Evolutionary conservation across 2,329 filamentous ascomycete species (phyloP).

Genomic region (Aspergillus ustus): DNA sequence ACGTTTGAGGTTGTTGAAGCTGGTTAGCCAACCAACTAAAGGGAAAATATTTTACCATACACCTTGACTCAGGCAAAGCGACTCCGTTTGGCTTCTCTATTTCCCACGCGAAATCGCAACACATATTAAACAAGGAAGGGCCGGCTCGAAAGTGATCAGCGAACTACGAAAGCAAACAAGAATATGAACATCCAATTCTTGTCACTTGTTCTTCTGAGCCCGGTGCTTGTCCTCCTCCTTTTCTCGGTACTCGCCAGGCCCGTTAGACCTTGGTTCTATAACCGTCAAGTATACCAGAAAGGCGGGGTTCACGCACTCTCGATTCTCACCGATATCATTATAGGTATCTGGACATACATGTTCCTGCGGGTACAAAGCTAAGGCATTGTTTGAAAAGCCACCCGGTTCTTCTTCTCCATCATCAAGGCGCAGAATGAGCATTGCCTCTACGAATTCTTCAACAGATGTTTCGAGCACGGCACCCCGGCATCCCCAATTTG

Average conservation of each 20-base stretch:
- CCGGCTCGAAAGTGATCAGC: background rate
- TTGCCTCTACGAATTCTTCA: conserved; percentile 9
- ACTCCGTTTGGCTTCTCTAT: background rate
- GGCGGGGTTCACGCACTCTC: conserved; percentile 3
- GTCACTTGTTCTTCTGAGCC: conserved; percentile 6
- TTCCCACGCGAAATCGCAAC: background rate
- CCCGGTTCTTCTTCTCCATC: conserved; percentile 6
- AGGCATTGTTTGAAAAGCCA: conserved; percentile 9
- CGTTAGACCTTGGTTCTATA: conserved; percentile 5
- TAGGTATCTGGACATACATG: conserved; percentile 4
- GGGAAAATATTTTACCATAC: background rate
- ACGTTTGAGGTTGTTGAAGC: background rate
- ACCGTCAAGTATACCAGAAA: conserved; percentile 9
- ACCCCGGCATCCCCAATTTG: conserved; percentile 9
- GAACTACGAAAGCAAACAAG: background rate
- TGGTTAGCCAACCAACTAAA: conserved; percentile 6
- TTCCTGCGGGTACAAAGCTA: background rate
- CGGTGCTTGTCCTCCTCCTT: conserved; percentile 10
- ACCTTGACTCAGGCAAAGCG: conserved; percentile 4
- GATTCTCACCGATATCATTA: conserved; percentile 10
- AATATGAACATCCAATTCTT: conserved; percentile 1
- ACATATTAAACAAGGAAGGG: background rate
- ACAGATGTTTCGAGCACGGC: background rate
- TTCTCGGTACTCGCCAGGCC: conserved; percentile 4
- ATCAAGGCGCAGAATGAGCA: conserved; percentile 12